These are phyloP conservation scores for Collybia nuda DNA, from an alignment of 768 basidiomycete species.

Conservation along the genomic window DNA sequence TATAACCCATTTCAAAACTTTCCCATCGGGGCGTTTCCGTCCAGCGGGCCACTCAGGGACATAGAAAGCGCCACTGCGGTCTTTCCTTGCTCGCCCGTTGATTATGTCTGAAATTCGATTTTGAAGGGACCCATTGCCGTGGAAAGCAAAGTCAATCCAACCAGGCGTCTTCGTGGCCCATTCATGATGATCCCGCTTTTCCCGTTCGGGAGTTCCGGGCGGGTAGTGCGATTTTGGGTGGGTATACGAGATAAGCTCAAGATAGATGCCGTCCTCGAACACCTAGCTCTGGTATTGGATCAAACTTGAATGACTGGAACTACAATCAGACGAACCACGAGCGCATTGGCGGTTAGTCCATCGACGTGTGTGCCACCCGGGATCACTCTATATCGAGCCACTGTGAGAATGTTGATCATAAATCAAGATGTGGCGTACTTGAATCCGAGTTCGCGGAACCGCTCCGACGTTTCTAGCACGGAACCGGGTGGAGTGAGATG, in stretches of 20 bases:
- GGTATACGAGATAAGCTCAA: slow-evolving; percentile 71
- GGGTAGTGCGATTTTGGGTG: slow-evolving; percentile 55
- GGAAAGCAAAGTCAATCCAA: slow-evolving; percentile 70
- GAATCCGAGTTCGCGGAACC: slow-evolving; percentile 66
- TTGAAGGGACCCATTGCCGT: slow-evolving; percentile 46
- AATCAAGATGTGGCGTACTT: slow-evolving; percentile 37
- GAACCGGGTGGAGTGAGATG: slow-evolving; percentile 69
- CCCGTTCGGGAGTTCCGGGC: slow-evolving; percentile 42
- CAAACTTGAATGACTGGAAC: neutral
- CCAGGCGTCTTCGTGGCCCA: slow-evolving; percentile 59
- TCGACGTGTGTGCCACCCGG: slow-evolving; percentile 65
- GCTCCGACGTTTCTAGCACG: slow-evolving; percentile 44
- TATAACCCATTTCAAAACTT: slow-evolving; percentile 58
- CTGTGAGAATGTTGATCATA: neutral
- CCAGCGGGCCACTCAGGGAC: slow-evolving; percentile 49
- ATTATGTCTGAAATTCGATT: slow-evolving; percentile 48
- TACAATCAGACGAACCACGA: slow-evolving; percentile 45
- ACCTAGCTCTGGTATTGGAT: slow-evolving; percentile 30
- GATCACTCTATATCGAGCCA: slow-evolving; percentile 46
- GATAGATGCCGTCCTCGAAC: slow-evolving; percentile 56
- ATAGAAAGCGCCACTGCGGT: slow-evolving; percentile 42
- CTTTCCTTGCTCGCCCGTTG: slow-evolving; percentile 46
- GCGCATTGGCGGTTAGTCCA: slow-evolving; percentile 63
- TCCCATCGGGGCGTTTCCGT: slow-evolving; percentile 54
- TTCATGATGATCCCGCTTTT: slow-evolving; percentile 40